Evolutionary conservation across 2,329 filamentous ascomycete genomes (phyloP), one percentile per base, ranked within the genome.

Genomic region (Aschersonia sp.): DNA sequence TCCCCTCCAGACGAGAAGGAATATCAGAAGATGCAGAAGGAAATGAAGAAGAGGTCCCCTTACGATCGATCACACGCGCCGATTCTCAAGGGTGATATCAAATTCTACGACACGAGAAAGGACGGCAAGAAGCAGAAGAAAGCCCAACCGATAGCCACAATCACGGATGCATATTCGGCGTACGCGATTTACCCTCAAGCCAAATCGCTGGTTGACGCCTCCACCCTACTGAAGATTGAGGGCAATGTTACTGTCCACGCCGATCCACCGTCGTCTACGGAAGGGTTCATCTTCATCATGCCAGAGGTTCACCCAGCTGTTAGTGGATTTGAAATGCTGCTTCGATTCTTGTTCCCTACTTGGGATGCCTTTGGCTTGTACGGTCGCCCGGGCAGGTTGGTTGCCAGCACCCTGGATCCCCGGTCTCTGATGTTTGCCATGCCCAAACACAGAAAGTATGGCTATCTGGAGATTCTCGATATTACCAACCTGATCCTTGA

Each of bases 231-330:
- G 53, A 98, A 98, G 65, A 77, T 98, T 31, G 92, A 98, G 66
- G 92, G 89, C 7, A 80, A 80, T 52, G 88, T 98, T 51, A 89
- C 85, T 0, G 86, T 96, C 40, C 89, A 96, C 65, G 83, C 84
- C 0, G 77, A 81, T 9, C 82, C 85, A 6, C 80, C 87, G 30
- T 82, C 84, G 0, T 80, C 80, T 2, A 85, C 84, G 0, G 92
- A 98, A 61, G 92, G 92, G 0, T 96, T 96, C 57, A 87, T 98
- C 4, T 98, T 98, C 59, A 82, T 97, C 55, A 96, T 98, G 89
- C 92, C 92, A 4, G 92, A 98, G 63, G 78, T 84, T 1, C 88
- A 87, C 58, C 84, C 91, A n/a, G 89, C 88, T 20, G 85, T 98
- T 9, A 85, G 80, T 48, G 92, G 92, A 0, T 95, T 97, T 56